A percentile compares a stretch with the other conserved stretches of the same genome.
These are phyloP conservation scores for Chaetomium globosum DNA, from an alignment of 2,329 filamentous ascomycete genomes.

Conservation along the genomic window DNA sequence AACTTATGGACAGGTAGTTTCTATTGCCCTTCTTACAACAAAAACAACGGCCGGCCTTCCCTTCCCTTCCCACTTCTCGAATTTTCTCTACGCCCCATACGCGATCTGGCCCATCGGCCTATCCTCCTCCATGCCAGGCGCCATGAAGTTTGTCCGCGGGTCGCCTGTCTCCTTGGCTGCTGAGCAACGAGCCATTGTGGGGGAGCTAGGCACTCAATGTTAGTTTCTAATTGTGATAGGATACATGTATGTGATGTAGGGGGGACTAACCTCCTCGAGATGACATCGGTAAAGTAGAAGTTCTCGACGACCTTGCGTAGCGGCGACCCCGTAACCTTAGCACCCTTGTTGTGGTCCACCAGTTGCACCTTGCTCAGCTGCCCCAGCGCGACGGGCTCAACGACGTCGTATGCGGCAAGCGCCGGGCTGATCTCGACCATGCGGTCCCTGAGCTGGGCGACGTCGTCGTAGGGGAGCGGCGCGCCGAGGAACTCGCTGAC, in stretches of 20 bases:
- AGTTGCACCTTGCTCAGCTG: constrained; percentile 89
- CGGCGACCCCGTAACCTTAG: constrained; percentile 69
- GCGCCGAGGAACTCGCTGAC: constrained; percentile 86
- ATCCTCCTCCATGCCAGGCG: constrained; percentile 66
- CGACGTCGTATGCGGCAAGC: constrained; percentile 84
- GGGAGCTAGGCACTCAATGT: constrained; percentile 63
- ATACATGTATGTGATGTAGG: not conserved
- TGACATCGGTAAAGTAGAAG: constrained; percentile 97
- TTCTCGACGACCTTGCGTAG: constrained; percentile 88
- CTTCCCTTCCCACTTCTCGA: not conserved
- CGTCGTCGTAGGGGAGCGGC: constrained; percentile 89
- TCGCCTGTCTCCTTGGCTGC: constrained; percentile 84
- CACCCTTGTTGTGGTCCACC: constrained; percentile 92
- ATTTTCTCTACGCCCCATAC: constrained; percentile 53
- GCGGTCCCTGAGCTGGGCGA: constrained; percentile 84
- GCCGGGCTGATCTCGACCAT: constrained; percentile 95
- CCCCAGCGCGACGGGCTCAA: constrained; percentile 76
- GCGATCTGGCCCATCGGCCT: constrained; percentile 63
- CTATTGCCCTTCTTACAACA: constrained; percentile 19
- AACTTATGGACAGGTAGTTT: constrained; percentile 8
- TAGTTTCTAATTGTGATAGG: not conserved
- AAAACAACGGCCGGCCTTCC: not conserved
- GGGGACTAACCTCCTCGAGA: constrained; percentile 83
- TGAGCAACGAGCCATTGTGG: constrained; percentile 97
- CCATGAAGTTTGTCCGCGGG: constrained; percentile 78